Evolutionary conservation across 192 early-diverging fungal species (phyloP).

Genomic region (Kickxella alabastrina): DNA sequence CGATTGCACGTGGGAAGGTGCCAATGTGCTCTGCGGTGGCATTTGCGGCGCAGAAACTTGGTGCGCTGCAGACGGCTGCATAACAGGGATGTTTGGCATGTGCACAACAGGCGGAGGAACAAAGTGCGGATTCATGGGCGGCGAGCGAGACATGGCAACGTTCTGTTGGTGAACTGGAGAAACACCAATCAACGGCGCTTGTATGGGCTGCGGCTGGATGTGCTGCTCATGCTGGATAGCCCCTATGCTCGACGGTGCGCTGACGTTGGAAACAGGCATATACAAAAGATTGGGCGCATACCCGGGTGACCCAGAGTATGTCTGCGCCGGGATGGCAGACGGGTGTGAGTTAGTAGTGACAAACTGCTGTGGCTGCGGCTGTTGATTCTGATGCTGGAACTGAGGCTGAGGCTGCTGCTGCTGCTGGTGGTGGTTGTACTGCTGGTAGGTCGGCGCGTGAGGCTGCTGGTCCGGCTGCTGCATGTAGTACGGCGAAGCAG

Average conservation of each 20-base stretch:
- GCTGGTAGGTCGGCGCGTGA: constrained; percentile 21
- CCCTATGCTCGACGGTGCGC: background rate
- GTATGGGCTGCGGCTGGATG: background rate
- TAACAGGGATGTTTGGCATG: constrained; percentile 39
- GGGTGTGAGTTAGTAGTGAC: background rate
- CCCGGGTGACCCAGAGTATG: background rate
- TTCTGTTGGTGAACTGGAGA: background rate
- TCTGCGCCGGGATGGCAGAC: background rate
- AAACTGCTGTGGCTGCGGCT: constrained; percentile 8
- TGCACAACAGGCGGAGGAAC: constrained; percentile 21
- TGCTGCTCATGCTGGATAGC: constrained; percentile 4
- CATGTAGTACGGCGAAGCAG: constrained; percentile 8
- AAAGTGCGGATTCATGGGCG: constrained; percentile 22
- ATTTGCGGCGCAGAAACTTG: background rate
- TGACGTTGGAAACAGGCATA: background rate
- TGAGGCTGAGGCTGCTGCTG: constrained; percentile 26
- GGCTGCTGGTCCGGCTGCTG: constrained; percentile 29
- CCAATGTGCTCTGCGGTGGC: background rate
- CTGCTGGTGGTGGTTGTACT: constrained; percentile 6
- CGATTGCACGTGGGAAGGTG: background rate
- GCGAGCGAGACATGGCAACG: constrained; percentile 4
- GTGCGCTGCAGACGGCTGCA: constrained; percentile 17
- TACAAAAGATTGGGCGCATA: background rate
- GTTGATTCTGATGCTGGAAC: constrained; percentile 9
- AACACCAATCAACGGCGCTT: background rate